Evolutionary conservation across 2,329 filamentous ascomycete species (phyloP), one percentile per base, ranked within the genome.

Genomic region (Parafenestella ontariensis): DNA sequence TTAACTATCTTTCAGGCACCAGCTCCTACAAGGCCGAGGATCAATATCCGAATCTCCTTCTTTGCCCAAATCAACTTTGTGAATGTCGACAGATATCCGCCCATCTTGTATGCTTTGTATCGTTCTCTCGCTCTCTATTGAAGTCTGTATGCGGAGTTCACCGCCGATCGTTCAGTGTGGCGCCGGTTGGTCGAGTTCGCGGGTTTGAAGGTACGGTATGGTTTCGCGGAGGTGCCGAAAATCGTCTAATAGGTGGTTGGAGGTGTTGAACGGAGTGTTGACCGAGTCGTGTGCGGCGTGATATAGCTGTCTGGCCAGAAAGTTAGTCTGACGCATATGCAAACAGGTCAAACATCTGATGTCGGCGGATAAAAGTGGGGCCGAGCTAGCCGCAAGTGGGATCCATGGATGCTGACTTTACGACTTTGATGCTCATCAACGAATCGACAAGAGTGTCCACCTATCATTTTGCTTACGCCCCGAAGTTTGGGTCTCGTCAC

Each of bases 11-110:
- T 29, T 21, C 23, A 37, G 24, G 21, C 21, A 28, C 31, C 20
- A 23, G 45, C 52, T 75, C 88, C 66, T 89, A 97, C 93, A 79
- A 97, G 86, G 71, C 93, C 93, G 57, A 97, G 80, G 66, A 97
- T 97, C 76, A 99, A 79, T 79, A 99, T 99, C 69, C 95, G 84
- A 63, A 97, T 97, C 81, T 99, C 95, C 82, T 98, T 99, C 83
- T 98, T 98, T 37, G 90, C 82, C 88, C 90, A 98, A 59, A 74
- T 66, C 31, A 73, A 49, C 44, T 62, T 59, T 49, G 59, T 58
- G 9, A 74, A 69, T 26, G 67, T 71, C 18, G 71, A 74, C 34
- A 72, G 42, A 39, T 69, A 71, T 40, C 65, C 68, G 18, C 71
- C 71, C 71, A 74, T 74, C 28, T 28, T 71, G 68, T 63, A 53